Evolutionary conservation across 2,329 filamentous ascomycete genomes (phyloP), one percentile per base, ranked within the genome.

Genomic region (Colletotrichum abscissum): DNA sequence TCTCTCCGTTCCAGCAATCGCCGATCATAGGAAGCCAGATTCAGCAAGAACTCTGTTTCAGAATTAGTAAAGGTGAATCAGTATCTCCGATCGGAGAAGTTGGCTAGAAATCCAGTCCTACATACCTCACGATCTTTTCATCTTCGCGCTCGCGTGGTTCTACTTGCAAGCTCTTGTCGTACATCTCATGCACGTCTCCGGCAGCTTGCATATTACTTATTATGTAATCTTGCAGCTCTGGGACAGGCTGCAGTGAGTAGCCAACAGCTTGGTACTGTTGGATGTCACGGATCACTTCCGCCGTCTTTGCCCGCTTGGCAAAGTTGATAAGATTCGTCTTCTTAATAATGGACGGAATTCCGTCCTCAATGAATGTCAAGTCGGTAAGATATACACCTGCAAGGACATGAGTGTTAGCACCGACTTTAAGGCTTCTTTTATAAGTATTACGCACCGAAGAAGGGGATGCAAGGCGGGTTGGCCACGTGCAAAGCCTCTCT

Each of bases 261-360:
- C 95, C 95, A 74, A 97, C 95, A 79, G 98, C 98, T 82, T 99
- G 97, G 81, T 98, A 99, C 81, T 98, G 96, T 82, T 98, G 97
- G 76, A 99, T 98, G 82, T 98, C 96, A 75, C 95, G 94, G 78
- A 99, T 99, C 55, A 99, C 97, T 82, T 98, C 97, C 24, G 97
- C 97, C 16, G 97, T 98, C 88, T 98, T 99, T 68, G 95, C 94
- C 65, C 97, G 93, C 88, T 99, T 99, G 79, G 95, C 95, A 84
- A 99, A 99, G 85, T 99, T 99, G 87, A 99, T 98, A 77, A 98
- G 88, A 79, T 97, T 95, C 8, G 95, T 97, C 84, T 97, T 97
- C 84, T 98, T 98, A 84, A 97, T 95, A 78, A 98, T 91, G 11
- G 95, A 97, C 3, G 97, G 95, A 75, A 99, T 99, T 77, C 97